Base-by-base conservation (phyloP, 306 rosid genomes). In the Myrica gale region DNA sequence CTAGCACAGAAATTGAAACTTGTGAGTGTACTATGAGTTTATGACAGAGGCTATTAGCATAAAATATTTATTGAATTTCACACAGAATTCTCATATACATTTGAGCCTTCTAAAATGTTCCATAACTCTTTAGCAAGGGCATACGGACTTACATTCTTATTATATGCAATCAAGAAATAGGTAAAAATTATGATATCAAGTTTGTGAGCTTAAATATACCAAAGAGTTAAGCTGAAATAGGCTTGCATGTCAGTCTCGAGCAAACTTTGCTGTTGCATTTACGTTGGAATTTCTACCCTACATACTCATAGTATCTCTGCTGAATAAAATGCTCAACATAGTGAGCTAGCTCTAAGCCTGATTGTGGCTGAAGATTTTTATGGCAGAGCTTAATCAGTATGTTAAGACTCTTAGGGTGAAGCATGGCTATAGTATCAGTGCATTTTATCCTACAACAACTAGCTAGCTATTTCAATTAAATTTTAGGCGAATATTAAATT, bases 1-100 rank as follows among this genome's bases (percentile, higher is more conserved):
- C 98, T 95, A 62, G 58, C 71, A 86, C 54, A 73, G 77, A 41
- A 78, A 75, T 11, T 71, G 76, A 56, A 76, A 67, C 50, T 51
- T 60, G 80, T 80, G 80, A 79, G 75, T 37, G 76, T 45, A 74
- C 74, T 0, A 62, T 68, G 70, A n/a, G 15, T 41, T 1, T 11
- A 57, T 17, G 47, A 65, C 4, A n/a, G 12, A 17, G 44, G 39
- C 45, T 16, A 17, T 79, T 72, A 23, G 68, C 75, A 47, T 58
- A 67, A 53, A 56, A 57, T 68, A 65, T 41, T 48, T 46, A 13
- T 10, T 3, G 15, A 26, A 68, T 72, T 21, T 79, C 62, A 45
- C 73, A 68, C 15, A 44, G 48, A 50, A 11, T 45, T 11, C 47
- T 65, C 26, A 12, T 50, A 70, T 23, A 23, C 44, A 63, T 60